These are phyloP conservation scores for Collybiopsis luxurians DNA, from an alignment of 768 basidiomycete species.

Conservation along the genomic window DNA sequence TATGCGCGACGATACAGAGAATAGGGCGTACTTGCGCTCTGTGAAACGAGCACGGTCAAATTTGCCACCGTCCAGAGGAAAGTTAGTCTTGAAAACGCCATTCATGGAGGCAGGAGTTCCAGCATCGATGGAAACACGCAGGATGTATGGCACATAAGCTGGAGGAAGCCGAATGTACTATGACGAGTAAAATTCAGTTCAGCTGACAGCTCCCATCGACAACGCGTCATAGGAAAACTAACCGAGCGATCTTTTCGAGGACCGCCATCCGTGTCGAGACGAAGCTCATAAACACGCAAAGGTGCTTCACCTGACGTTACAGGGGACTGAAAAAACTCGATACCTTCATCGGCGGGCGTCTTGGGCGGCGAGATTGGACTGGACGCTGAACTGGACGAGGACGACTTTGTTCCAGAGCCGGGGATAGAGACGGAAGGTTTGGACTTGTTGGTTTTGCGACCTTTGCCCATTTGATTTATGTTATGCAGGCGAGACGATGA, in stretches of 20 bases:
- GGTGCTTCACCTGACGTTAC: conserved; percentile 49
- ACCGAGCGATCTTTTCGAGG: conserved; percentile 85
- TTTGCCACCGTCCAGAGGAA: conserved; percentile 87
- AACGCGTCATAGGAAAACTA: conserved; percentile 24
- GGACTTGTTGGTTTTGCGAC: conserved; percentile 3
- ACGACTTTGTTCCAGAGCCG: neutral
- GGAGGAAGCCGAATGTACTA: conserved; percentile 97
- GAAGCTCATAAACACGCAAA: conserved; percentile 83
- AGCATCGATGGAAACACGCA: conserved; percentile 88
- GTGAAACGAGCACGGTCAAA: conserved; percentile 77
- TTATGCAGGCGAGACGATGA: conserved; percentile 1
- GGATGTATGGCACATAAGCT: conserved; percentile 81
- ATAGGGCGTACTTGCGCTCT: conserved; percentile 64
- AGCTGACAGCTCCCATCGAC: conserved; percentile 11
- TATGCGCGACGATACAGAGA: conserved; percentile 15
- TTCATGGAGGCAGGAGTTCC: conserved; percentile 90
- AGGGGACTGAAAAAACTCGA: conserved; percentile 56
- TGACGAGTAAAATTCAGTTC: conserved; percentile 2
- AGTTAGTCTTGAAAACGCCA: conserved; percentile 94
- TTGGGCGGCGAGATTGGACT: conserved; percentile 32
- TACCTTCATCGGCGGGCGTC: conserved; percentile 70
- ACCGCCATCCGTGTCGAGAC: conserved; percentile 86
- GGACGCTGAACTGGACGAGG: neutral
- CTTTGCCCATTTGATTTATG: conserved; percentile 6
- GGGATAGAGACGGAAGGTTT: conserved; percentile 8